Percentiles rank a stretch among this genome's conserved stretches.
phyloP scores from a whole-genome alignment of 768 basidiomycete genomes.

The Tricholoma hemisulphureum region DNA sequence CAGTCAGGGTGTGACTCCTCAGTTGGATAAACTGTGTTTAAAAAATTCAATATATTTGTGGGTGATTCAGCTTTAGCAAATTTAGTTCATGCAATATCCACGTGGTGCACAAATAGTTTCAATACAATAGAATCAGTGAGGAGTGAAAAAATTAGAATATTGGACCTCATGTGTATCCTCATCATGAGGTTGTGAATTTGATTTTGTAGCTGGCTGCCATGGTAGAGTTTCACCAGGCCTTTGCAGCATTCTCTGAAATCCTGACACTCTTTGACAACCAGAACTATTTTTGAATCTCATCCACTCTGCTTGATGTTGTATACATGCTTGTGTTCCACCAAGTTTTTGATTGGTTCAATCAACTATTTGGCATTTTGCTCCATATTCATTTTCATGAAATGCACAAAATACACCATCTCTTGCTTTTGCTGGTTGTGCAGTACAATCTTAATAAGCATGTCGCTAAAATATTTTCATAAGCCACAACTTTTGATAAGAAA shows the following conservation, averaged over 20 bases:
- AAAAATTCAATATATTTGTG: neutral
- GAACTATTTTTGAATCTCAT: neutral
- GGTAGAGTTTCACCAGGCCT: neutral
- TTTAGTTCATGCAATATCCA: too few species aligned
- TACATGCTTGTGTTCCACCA: neutral
- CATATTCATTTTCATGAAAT: neutral
- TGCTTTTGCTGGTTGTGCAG: neutral
- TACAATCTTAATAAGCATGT: slow-evolving; percentile 2
- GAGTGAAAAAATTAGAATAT: neutral
- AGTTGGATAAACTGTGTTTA: neutral
- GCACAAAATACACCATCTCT: neutral
- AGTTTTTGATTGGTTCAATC: neutral
- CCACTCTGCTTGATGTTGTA: neutral
- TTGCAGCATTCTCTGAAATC: neutral
- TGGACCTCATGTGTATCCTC: neutral
- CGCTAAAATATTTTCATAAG: neutral
- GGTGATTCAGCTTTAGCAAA: too few species aligned
- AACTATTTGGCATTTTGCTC: neutral
- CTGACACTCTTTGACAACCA: neutral
- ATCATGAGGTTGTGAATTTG: neutral
- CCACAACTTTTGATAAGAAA: neutral
- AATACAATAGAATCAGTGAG: too few species aligned
- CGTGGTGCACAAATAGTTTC: neutral
- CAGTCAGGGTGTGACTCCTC: neutral
- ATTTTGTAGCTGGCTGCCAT: neutral